phyloP scores from a whole-genome alignment of 2,329 filamentous ascomycete species.

The Clonostachys byssicola region DNA sequence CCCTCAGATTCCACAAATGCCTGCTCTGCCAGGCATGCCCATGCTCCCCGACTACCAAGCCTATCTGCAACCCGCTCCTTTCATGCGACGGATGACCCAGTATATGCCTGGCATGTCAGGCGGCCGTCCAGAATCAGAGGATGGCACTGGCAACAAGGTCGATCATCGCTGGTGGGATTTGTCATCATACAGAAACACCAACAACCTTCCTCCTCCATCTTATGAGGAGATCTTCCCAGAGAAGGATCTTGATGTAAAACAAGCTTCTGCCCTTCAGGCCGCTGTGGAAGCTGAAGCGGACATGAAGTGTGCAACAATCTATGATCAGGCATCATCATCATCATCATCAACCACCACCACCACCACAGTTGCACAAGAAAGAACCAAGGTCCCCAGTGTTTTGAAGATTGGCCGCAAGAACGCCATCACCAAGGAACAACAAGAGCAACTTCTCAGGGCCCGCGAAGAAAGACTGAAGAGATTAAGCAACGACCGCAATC shows the following conservation, averaged over 20 bases:
- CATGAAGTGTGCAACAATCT: constrained; percentile 48
- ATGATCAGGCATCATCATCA: constrained; percentile 32
- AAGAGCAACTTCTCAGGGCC: constrained; percentile 56
- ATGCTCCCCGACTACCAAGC: constrained; percentile 69
- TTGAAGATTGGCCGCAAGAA: constrained; percentile 61
- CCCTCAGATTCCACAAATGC: constrained; percentile 58
- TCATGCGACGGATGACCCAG: constrained; percentile 69
- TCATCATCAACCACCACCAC: neutral
- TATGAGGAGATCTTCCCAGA: constrained; percentile 76
- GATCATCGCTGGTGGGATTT: constrained; percentile 66
- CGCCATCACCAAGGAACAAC: constrained; percentile 60
- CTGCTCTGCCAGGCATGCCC: constrained; percentile 51
- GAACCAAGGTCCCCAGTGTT: constrained; percentile 31
- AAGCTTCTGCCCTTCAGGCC: constrained; percentile 52
- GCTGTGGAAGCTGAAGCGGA: constrained; percentile 56
- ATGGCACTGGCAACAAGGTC: constrained; percentile 30
- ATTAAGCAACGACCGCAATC: constrained; percentile 58
- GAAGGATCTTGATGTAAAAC: constrained; percentile 48
- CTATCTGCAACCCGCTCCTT: constrained; percentile 52
- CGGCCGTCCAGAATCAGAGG: constrained; percentile 42
- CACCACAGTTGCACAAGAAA: constrained; percentile 18
- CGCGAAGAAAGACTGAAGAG: constrained; percentile 61
- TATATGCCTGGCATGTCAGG: constrained; percentile 63
- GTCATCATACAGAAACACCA: constrained; percentile 46
- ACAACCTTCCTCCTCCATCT: constrained; percentile 59